These are phyloP conservation scores for Rhododendron henanense DNA, from an alignment of 148 eudicot genomes.

Conservation along the genomic window DNA sequence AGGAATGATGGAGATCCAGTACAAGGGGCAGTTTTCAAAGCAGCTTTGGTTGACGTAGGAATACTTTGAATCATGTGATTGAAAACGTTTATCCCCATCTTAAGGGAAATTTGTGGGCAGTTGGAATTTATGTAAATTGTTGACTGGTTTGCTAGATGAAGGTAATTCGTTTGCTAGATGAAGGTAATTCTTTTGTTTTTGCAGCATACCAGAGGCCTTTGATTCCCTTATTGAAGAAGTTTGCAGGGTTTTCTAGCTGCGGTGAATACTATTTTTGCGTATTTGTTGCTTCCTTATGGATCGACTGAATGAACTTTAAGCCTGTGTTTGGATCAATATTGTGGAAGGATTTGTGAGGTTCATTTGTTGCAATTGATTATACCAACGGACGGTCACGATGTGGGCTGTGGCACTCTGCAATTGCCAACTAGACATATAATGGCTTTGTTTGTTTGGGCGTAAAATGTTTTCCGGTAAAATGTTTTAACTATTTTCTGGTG, in stretches of 20 bases:
- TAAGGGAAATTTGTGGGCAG: neutral
- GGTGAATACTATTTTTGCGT: neutral
- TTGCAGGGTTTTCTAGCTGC: neutral
- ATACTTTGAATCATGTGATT: neutral
- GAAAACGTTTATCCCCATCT: neutral
- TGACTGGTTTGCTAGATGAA: neutral
- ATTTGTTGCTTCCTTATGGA: neutral
- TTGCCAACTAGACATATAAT: too few species aligned
- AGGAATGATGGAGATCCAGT: neutral
- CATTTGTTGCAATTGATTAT: too few species aligned
- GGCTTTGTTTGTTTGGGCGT: too few species aligned
- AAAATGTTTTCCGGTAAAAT: too few species aligned
- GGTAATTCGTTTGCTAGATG: neutral
- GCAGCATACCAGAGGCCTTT: neutral
- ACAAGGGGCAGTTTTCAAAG: neutral
- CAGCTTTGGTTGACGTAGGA: neutral
- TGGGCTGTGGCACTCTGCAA: too few species aligned
- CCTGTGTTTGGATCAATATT: neutral
- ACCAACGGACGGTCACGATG: too few species aligned
- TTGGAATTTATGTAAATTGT: constrained; percentile 1
- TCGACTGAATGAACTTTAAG: neutral
- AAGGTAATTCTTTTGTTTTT: neutral
- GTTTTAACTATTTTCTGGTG: too few species aligned
- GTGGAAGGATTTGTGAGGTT: neutral
- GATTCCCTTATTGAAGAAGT: neutral